Evolutionary conservation across 2,329 filamentous ascomycete genomes (phyloP), one percentile per base, ranked within the genome.

Genomic region (Leptographium radiaticola): DNA sequence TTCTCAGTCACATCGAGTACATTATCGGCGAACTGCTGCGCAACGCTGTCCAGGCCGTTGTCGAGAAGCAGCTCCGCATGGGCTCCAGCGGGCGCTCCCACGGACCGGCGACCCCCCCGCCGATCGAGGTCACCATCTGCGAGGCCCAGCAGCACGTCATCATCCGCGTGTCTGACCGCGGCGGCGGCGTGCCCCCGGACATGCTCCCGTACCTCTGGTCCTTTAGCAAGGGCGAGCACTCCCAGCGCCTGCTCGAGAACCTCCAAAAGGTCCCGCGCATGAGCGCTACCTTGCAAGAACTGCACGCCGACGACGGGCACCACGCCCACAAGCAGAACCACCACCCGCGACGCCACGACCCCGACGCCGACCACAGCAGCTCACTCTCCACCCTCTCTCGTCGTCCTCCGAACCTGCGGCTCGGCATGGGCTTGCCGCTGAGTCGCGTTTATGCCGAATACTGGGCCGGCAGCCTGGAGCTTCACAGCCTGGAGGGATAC

Each of bases 401-500:
- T 55, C 78, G 93, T 39, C 88, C 89, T 18, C 91, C 93, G 0
- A 86, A 95, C 64, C 72, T 97, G 57, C 80, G 89, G 12, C 75
- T 98, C 1, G 93, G 93, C 5, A 95, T 98, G 77, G 93, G 93
- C 1, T 70, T 98, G 51, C 93, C 93, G 0, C 83, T 98, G 70
- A 95, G 90, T 63, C 81, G 89, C 57, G 87, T 97, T 3, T 98
- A 97, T 68, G 89, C 91, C 33, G 91, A 97, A 68, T 97, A 97
- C 68, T 98, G 93, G 93, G 93, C 93, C 3, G 93, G 93, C 30
- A 93, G 81, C 62, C 72, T 98, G 10, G 87, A 95, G 63, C 69
- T 97, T 55, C 91, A 97, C 66, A 96, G 87, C 63, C 72, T 98
- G 9, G 91, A 96, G 65, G 94, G 93, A 0, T 97, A 96, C 66